These are phyloP conservation scores for Penicillium salamii DNA, from an alignment of 495 filamentous ascomycete genomes.

Conservation along the genomic window DNA sequence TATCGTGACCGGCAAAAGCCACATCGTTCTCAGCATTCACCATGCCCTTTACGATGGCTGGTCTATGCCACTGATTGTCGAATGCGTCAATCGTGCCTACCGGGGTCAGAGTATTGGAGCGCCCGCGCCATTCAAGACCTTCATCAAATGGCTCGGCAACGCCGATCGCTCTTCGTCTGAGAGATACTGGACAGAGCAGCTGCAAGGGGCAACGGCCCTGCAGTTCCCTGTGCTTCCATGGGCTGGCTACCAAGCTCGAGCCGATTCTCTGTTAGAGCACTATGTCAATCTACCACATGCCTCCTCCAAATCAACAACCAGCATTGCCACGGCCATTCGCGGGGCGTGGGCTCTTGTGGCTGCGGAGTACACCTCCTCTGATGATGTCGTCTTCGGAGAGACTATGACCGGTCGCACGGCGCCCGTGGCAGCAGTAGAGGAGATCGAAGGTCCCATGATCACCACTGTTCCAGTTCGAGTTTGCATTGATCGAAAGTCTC, in stretches of 20 bases:
- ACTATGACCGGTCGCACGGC: slow-evolving; percentile 36
- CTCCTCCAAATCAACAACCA: slow-evolving; percentile 11
- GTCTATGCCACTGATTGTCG: slow-evolving; percentile 39
- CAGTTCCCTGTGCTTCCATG: slow-evolving; percentile 1
- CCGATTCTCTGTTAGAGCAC: not conserved
- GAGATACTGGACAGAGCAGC: not conserved
- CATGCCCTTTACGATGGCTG: slow-evolving; percentile 64
- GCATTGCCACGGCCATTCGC: slow-evolving; percentile 27
- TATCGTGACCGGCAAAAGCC: not conserved
- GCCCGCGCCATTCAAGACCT: slow-evolving; percentile 2
- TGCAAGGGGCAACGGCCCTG: not conserved
- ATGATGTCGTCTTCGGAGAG: slow-evolving; percentile 35
- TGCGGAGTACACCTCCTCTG: slow-evolving; percentile 21
- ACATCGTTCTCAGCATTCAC: slow-evolving; percentile 54
- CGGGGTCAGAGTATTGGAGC: not conserved
- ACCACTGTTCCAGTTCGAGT: slow-evolving; percentile 51
- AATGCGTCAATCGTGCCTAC: slow-evolving; percentile 7
- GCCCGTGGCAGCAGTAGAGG: slow-evolving; percentile 25
- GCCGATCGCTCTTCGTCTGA: not conserved
- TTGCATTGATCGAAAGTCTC: slow-evolving; percentile 15
- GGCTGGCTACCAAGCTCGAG: not conserved
- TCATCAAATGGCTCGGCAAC: slow-evolving; percentile 4
- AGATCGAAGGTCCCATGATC: slow-evolving; percentile 39
- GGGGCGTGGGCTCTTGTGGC: slow-evolving; percentile 36
- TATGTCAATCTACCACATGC: not conserved